Evolutionary conservation across 169 alveolate genomes (phyloP), one percentile per base, ranked within the genome.

Genomic region (Plasmodium vivax): DNA sequence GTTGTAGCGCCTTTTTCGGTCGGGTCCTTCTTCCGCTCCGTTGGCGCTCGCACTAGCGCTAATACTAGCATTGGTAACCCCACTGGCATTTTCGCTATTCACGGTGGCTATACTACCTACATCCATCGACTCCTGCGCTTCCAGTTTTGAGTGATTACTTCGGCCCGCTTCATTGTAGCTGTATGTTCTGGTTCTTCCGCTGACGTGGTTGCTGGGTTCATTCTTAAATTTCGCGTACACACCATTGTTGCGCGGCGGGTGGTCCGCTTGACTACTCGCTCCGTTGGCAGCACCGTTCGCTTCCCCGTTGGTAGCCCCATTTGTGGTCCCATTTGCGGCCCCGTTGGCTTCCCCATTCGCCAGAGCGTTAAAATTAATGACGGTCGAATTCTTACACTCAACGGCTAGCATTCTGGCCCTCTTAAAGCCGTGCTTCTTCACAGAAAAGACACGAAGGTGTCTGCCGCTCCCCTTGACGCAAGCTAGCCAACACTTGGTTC

Each of bases 401-500:
- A 85, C 81, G 5, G 93, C 93, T 19, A 85, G 32, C 85, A 74
- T 74, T 41, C 80, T 85, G n/a, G 93, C 93, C 51, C 45, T 85
- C 68, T 85, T 85, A 54, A 36, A 85, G 10, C 93, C 93, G 75
- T 85, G 85, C 27, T 85, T 85, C 41, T 85, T 85, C 8, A 85
- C 93, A 19, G 93, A 85, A 85, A 85, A 85, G 19, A 85, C 93
- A 3, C 93, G 93, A 4, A 85, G 85, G 68, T 85, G 93, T 34
- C 93, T 85, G 8, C 93, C 93, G 75, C 93, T 85, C 27, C 93
- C 93, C 14, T 85, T 85, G 9, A 85, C 93, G 54, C 93, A 85
- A 32, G 93, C 93, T 85, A 85, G 45, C 93, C 93, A 85, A 51
- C 93, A 85, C 75, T 85, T 85, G 9, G 93, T 85, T 75, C 93